Evolutionary conservation across 139 green algal genomes (phyloP).

Genomic region (Axilococcus clingmanii): DNA sequence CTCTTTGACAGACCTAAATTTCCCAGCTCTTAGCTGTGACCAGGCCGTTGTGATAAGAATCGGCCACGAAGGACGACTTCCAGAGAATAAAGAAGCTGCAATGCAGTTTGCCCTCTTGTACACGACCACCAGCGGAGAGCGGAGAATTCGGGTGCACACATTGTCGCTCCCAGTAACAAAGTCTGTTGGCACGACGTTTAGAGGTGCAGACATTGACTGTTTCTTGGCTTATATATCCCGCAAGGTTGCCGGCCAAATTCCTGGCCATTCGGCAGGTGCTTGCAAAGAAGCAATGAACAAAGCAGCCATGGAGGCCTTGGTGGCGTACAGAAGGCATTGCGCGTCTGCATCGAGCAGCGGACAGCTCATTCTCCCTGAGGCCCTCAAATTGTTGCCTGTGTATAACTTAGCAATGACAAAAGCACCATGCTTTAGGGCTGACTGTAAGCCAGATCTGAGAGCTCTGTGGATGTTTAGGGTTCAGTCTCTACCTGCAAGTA

Average conservation of each 20-base stretch:
- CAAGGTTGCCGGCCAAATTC: constrained; percentile 17
- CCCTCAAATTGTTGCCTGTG: constrained; percentile 83
- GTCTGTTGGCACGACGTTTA: constrained; percentile 56
- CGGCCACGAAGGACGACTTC: constrained; percentile 38
- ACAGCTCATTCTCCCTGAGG: constrained; percentile 88
- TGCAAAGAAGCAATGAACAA: constrained; percentile 48
- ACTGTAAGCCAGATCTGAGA: constrained; percentile 21
- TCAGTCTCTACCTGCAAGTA: constrained; percentile 33
- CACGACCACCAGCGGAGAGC: constrained; percentile 45
- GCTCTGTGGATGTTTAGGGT: constrained; percentile 43
- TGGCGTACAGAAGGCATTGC: constrained; percentile 49
- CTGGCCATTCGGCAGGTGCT: constrained; percentile 25
- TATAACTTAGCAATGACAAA: constrained; percentile 73
- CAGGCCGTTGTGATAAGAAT: constrained; percentile 48
- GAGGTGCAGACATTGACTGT: constrained; percentile 74
- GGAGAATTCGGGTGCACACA: constrained; percentile 56
- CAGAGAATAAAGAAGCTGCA: constrained; percentile 34
- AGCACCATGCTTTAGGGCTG: constrained; percentile 43
- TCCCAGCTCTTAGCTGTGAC: constrained; percentile 74
- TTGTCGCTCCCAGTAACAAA: constrained; percentile 62
- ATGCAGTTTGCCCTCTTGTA: constrained; percentile 82
- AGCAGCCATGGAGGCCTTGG: constrained; percentile 30
- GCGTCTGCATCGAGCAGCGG: constrained; percentile 20
- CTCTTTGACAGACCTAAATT: constrained; percentile 59
- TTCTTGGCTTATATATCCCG: constrained; percentile 40